These are phyloP conservation scores for Coemansia sp. DNA, from an alignment of 192 early-diverging fungal species.

Conservation along the genomic window DNA sequence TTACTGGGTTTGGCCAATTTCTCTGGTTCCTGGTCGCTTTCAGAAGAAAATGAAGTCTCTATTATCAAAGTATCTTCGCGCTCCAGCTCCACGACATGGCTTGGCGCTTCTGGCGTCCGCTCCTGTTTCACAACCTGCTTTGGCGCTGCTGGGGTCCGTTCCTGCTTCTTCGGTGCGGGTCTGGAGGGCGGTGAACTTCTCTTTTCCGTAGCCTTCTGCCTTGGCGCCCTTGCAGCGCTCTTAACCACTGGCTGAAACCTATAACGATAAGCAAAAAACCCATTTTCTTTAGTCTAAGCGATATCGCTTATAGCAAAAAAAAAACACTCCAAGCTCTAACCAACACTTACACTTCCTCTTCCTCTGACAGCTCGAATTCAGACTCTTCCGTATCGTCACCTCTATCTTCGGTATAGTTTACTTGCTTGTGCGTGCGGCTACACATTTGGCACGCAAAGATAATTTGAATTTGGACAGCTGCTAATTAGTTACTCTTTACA, in stretches of 20 bases:
- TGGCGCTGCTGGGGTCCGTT: background rate
- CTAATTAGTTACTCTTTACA: too few species aligned
- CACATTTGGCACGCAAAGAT: background rate
- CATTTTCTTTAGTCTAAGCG: background rate
- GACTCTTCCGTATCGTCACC: conserved; percentile 27
- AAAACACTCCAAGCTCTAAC: too few species aligned
- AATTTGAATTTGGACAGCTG: background rate
- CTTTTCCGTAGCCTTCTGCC: background rate
- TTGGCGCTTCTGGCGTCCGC: background rate
- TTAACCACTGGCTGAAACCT: background rate
- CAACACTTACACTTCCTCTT: conserved; percentile 28
- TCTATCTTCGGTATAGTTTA: conserved; percentile 37
- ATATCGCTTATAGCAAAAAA: too few species aligned
- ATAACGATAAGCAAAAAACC: background rate
- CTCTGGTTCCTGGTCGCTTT: background rate
- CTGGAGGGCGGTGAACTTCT: background rate
- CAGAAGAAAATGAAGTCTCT: background rate
- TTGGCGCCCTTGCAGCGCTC: background rate
- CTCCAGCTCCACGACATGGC: background rate
- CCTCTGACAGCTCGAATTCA: conserved; percentile 28
- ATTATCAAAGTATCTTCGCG: background rate
- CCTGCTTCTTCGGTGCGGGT: background rate
- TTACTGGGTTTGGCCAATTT: background rate
- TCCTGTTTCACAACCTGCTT: background rate
- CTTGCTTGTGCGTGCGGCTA: conserved; percentile 22